Base-by-base conservation (phyloP, 352 stramenopile genomes). In the Aphanomyces stellatus region DNA sequence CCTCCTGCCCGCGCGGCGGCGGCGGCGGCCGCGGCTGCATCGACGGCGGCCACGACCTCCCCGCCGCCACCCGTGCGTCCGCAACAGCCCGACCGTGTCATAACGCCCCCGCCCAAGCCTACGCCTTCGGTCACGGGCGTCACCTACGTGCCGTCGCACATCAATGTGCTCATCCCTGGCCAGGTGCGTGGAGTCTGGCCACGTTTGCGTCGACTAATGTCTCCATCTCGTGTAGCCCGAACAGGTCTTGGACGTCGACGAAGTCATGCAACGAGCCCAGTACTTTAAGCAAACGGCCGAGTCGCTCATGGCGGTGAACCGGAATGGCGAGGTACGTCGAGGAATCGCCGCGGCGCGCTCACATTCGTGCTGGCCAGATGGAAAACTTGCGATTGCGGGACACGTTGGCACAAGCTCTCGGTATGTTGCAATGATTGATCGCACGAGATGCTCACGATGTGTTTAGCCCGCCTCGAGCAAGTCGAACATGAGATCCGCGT, bases 241-340 rank as follows among this genome's bases (percentile, higher is more conserved):
- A 11, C 40, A 59, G 22, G 60, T 67, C 3, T 41, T 67, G 8
- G 60, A 67, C 31, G 60, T 67, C 2, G 60, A 55, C 8, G 41
- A 67, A 56, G 60, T 67, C 28, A 67, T 67, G 60, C 11, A n/a
- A n/a, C 60, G 60, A 4, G 60, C 60, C 6, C 60, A 67, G 30
- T 67, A 67, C 34, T 67, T 67, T 24, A 67, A 67, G 49, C 60
- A 67, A 57, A 67, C 60, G 4, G 60, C 60, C 30, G 60, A 67
- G 35, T 67, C 60, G n/a, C 49, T 67, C 8, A 22, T 67, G 24
- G 42, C 49, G 5, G 60, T 67, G 10, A 67, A 67, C 60, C 60
- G 60, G 17, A 67, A 67, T 48, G 60, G 60, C 40, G 41, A 67
- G 59, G 59, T 65, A 53, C 41, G 15, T 11, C 8, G 46, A 1